Percentiles rank a stretch among this genome's conserved stretches.
Evolutionary conservation across 441 rosid genomes (phyloP).

Genomic region (Manihot esculenta): DNA sequence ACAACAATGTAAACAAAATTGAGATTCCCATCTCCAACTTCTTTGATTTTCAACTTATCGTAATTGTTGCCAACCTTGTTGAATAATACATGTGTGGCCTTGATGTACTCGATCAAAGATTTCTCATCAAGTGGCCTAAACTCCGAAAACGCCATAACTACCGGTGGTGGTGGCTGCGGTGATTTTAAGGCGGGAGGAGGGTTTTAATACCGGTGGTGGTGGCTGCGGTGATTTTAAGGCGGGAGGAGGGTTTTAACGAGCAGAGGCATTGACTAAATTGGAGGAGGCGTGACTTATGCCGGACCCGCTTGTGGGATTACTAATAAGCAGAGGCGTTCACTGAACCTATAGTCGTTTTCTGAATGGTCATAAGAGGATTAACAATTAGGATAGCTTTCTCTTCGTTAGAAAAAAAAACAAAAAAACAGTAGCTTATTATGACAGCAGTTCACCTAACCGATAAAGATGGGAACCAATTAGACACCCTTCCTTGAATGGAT

Average conservation of each 20-base stretch:
- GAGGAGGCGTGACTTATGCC: no score
- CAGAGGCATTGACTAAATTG: no score
- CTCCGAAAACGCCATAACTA: conserved; percentile 54
- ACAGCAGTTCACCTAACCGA: no score
- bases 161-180: background rate
- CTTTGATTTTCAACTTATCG: conserved; percentile 62
- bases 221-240: background rate
- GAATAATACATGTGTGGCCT: conserved; percentile 64
- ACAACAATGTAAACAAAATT: conserved; percentile 76
- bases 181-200: background rate
- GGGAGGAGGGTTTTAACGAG: background rate
- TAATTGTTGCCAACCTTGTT: conserved; percentile 51
- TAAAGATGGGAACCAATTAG: no score
- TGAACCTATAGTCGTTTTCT: no score
- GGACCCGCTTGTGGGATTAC: no score
- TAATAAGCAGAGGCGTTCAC: no score
- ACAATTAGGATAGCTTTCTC: no score
- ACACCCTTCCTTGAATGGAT: no score
- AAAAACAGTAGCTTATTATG: no score
- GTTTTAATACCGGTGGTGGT: background rate
- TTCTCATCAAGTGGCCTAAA: conserved; percentile 64
- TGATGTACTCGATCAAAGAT: conserved; percentile 61
- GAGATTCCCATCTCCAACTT: conserved; percentile 93
- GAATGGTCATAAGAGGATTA: no score
- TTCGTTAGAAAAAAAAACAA: no score